Evolutionary conservation across 176 grass and related monocot species (phyloP), one percentile per base, ranked within the genome.

Genomic region (Phoenix dactylifera): DNA sequence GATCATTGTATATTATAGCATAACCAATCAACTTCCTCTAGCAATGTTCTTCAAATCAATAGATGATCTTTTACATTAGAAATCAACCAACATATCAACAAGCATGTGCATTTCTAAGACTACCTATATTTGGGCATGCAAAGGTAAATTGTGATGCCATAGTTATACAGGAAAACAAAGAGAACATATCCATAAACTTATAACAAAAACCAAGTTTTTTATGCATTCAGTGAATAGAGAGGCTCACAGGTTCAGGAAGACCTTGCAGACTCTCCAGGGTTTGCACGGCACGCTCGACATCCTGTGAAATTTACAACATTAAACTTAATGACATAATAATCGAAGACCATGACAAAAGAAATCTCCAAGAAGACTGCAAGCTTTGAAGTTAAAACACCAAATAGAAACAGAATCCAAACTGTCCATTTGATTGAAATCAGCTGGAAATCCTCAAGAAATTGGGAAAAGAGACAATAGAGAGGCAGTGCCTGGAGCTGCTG

Each of bases 241-340:
- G 29, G 58, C 83, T 52, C 49, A 96, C 87, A 70, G 92, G 92
- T 80, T 96, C 80, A 57, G 69, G 75, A 17, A 90, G 24, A 23
- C 92, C 87, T 62, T 71, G 74, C n/a, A 74, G 60, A 65, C 18
- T 77, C 62, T 96, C 92, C 7, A 90, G 83, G 54, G 65, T 26
- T 69, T 85, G 80, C 69, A 90, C 83, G 1, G 83, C 83, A 32
- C 62, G 57, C 66, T 90, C 87, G 57, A 90, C 83, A 20, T 85
- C 86, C 92, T 96, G 79, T 66, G 58, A 29, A 0, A 24, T 26
- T 1, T 58, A 22, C 35, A 22, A 18, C 10, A 67, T 17, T 1
- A 7, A 18, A 51, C 69, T 61, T 71, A 49, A 4, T 29, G 32
- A 12, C 1, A 39, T 39, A 39, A 39, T 12, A 7, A 44, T 44